phyloP scores from a whole-genome alignment of 805 yeast genomes.

The Zygoascus tannicola region DNA sequence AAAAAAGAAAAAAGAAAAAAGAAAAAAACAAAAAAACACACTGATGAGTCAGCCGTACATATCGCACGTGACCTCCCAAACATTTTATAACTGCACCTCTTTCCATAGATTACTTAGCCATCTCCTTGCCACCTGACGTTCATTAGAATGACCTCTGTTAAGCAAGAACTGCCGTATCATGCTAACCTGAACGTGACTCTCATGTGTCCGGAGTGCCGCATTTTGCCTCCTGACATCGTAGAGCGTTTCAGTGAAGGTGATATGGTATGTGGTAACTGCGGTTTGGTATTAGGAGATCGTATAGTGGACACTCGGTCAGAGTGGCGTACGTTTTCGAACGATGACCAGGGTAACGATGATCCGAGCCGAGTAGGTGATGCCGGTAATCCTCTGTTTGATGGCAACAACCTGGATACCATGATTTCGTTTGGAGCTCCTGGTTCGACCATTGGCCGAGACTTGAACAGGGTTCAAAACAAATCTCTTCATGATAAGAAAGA shows the following conservation, averaged over 20 bases:
- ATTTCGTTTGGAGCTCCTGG: slow-evolving; percentile 84
- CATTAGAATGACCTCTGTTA: slow-evolving; percentile 3
- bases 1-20: slow-evolving; percentile 7
- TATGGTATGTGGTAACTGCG: slow-evolving; percentile 96
- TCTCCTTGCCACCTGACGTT: too few relatives aligned
- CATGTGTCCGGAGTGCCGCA: slow-evolving; percentile 93
- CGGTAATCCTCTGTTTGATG: slow-evolving; percentile 81
- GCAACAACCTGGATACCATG: slow-evolving; percentile 85
- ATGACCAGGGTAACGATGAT: slow-evolving; percentile 96
- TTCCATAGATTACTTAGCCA: too few relatives aligned
- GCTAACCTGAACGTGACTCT: slow-evolving; percentile 70
- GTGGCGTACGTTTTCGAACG: slow-evolving; percentile 98
- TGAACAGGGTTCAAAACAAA: slow-evolving; percentile 81
- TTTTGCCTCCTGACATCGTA: slow-evolving; percentile 88
- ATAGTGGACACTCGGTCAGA: slow-evolving; percentile 93
- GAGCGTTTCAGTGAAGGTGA: slow-evolving; percentile 97
- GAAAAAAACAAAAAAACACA: not conserved
- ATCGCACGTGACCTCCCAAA: too few relatives aligned
- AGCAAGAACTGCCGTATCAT: slow-evolving; percentile 19
- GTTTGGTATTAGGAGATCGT: slow-evolving; percentile 82
- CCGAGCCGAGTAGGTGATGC: slow-evolving; percentile 99
- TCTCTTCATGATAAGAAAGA: slow-evolving; percentile 81
- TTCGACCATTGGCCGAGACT: slow-evolving; percentile 76
- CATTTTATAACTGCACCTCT: too few relatives aligned
- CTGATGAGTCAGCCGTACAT: too few relatives aligned